phyloP scores from a whole-genome alignment of 495 filamentous ascomycete genomes.

The Tuber brumale region DNA sequence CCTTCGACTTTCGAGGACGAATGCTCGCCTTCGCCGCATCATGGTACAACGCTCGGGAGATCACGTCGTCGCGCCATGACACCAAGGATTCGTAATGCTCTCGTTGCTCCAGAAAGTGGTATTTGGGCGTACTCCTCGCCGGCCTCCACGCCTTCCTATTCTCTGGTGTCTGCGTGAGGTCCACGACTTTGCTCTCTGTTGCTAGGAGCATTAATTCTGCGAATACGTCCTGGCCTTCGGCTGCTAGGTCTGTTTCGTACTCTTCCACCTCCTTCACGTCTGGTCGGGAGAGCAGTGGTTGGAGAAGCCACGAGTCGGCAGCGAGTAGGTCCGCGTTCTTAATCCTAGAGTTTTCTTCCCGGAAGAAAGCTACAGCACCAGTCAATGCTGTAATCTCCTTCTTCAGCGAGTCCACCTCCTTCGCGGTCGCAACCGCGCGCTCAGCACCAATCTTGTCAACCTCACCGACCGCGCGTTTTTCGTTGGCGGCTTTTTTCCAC shows the following conservation, averaged over 20 bases:
- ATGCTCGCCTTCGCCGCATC: constrained; percentile 46
- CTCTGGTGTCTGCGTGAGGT: constrained; percentile 47
- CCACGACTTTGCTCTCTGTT: constrained; percentile 53
- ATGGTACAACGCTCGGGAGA: constrained; percentile 47
- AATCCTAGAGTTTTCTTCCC: constrained; percentile 66
- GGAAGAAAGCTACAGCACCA: constrained; percentile 68
- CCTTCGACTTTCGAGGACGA: constrained; percentile 44
- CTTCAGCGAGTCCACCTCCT: constrained; percentile 68
- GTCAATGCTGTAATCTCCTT: constrained; percentile 63
- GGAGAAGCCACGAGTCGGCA: constrained; percentile 58
- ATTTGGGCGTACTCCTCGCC: constrained; percentile 52
- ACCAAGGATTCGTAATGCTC: constrained; percentile 58
- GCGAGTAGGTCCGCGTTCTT: constrained; percentile 56
- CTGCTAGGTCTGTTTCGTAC: constrained; percentile 53
- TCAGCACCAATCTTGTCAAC: constrained; percentile 49
- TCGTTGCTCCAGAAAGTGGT: constrained; percentile 54
- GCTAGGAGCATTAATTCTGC: constrained; percentile 64
- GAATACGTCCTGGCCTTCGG: constrained; percentile 65
- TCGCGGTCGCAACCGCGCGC: constrained; percentile 59
- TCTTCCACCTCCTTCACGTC: constrained; percentile 50
- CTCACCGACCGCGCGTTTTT: constrained; percentile 55
- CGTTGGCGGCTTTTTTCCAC: constrained; percentile 66
- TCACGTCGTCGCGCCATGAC: constrained; percentile 57
- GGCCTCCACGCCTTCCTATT: constrained; percentile 59
- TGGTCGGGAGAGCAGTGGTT: constrained; percentile 55